Evolutionary conservation across 2,329 filamentous ascomycete species (phyloP).

Genomic region (Colletotrichum paranaense): DNA sequence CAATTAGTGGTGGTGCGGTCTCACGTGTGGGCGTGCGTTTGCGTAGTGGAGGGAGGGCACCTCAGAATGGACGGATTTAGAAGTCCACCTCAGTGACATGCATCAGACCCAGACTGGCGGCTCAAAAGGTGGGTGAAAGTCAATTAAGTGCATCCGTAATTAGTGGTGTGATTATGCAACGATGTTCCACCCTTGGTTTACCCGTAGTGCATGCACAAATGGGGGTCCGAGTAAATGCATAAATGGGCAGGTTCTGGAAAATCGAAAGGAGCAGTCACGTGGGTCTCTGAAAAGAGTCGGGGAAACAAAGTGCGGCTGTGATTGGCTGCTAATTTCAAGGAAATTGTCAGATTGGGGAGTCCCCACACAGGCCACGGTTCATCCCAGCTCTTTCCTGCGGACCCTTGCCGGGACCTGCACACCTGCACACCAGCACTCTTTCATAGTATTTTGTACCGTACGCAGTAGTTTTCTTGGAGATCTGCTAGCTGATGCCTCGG

Average conservation of each 20-base stretch:
- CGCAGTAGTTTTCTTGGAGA: not conserved
- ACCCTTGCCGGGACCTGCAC: conserved; percentile 16
- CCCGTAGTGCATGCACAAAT: conserved; percentile 11
- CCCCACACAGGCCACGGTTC: conserved; percentile 35
- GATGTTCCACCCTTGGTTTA: not conserved
- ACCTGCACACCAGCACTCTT: not conserved
- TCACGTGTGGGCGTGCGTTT: not conserved
- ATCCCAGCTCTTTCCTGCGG: conserved; percentile 39
- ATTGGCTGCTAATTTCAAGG: conserved; percentile 42
- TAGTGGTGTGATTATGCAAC: conserved; percentile 11
- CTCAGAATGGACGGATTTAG: not conserved
- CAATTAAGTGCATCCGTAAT: not conserved
- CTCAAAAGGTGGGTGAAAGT: not conserved
- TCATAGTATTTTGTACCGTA: not conserved
- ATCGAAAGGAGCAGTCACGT: conserved; percentile 43
- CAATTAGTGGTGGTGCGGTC: not conserved
- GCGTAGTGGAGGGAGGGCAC: not conserved
- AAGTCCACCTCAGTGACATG: not conserved
- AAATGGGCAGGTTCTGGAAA: not conserved
- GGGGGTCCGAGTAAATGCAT: not conserved
- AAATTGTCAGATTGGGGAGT: conserved; percentile 40
- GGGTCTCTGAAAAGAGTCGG: conserved; percentile 30
- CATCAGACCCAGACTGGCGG: not conserved
- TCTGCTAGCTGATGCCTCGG: conserved; percentile 5
- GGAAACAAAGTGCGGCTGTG: conserved; percentile 28